phyloP scores from a whole-genome alignment of 495 filamentous ascomycete species.

The Astrocystis sublimbata region DNA sequence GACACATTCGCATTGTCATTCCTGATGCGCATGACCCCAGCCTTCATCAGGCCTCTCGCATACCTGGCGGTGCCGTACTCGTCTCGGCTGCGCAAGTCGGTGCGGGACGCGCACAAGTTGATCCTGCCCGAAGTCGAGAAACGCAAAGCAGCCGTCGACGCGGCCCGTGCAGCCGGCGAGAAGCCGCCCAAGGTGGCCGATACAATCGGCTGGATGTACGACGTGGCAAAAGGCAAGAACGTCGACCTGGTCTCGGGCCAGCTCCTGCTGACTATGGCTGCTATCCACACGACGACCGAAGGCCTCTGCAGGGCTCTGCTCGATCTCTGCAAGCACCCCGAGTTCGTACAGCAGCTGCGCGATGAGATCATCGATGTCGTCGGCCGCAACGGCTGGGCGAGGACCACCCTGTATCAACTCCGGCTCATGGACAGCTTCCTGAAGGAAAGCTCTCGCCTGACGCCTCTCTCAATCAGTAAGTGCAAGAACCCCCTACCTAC shows the following conservation, averaged over 20 bases:
- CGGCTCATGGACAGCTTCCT: slow-evolving; percentile 54
- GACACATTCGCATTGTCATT: slow-evolving; percentile 34
- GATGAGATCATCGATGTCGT: slow-evolving; percentile 44
- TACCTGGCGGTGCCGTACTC: slow-evolving; percentile 37
- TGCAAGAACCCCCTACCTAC: background rate
- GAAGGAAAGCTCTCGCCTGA: slow-evolving; percentile 44
- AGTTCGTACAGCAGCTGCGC: slow-evolving; percentile 39
- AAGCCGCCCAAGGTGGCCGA: slow-evolving; percentile 37
- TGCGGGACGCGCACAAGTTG: slow-evolving; percentile 34
- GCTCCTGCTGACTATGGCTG: slow-evolving; percentile 34
- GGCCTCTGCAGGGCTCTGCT: slow-evolving; percentile 36
- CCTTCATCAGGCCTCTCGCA: slow-evolving; percentile 37
- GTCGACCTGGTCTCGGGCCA: slow-evolving; percentile 33
- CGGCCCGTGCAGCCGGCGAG: slow-evolving; percentile 26
- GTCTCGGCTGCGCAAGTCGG: slow-evolving; percentile 26
- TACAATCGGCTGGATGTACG: slow-evolving; percentile 40
- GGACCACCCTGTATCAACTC: slow-evolving; percentile 51
- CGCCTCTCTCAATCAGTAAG: slow-evolving; percentile 38
- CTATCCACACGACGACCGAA: slow-evolving; percentile 43
- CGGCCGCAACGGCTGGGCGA: slow-evolving; percentile 42
- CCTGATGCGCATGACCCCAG: slow-evolving; percentile 37
- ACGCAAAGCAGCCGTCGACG: slow-evolving; percentile 29
- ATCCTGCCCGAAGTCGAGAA: slow-evolving; percentile 37
- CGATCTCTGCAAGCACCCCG: slow-evolving; percentile 42
- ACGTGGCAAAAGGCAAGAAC: slow-evolving; percentile 28